phyloP scores from a whole-genome alignment of 2,329 filamentous ascomycete genomes.

The Arthrocladium fulminans region DNA sequence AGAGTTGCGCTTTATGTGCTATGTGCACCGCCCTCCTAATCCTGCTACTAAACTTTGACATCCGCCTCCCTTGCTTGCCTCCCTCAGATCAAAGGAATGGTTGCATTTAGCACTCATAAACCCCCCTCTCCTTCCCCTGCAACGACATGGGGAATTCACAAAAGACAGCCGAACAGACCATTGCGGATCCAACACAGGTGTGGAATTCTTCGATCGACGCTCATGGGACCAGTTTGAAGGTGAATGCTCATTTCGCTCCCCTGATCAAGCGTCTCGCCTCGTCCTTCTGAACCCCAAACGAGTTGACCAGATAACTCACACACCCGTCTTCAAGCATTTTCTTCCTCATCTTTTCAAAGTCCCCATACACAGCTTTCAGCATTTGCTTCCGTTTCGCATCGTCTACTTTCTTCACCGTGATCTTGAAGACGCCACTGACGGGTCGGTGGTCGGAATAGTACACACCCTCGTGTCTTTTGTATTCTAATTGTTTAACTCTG shows the following conservation, averaged over 20 bases:
- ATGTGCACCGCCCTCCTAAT: no score
- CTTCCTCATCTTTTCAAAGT: conserved; percentile 57
- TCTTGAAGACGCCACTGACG: conserved; percentile 74
- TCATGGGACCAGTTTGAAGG: no score
- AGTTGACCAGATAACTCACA: conserved; percentile 16
- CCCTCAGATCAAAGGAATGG: no score
- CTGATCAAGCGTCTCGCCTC: conserved; percentile 3
- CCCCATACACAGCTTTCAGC: conserved; percentile 65
- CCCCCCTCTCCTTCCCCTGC: no score
- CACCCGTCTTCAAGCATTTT: conserved; percentile 17
- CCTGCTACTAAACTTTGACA: no score
- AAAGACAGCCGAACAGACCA: no score
- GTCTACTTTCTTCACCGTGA: conserved; percentile 75
- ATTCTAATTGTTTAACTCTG: conserved; percentile 78
- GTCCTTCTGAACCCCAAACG: conserved; percentile 1
- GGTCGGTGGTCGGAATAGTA: conserved; percentile 86
- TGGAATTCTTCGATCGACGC: no score
- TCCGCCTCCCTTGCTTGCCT: no score
- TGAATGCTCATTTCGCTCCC: conserved; percentile 2
- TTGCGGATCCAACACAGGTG: no score
- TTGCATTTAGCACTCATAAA: no score
- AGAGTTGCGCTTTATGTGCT: no score
- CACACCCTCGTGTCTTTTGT: conserved; percentile 72
- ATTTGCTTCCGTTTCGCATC: conserved; percentile 54
- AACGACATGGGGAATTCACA: no score